phyloP scores from a whole-genome alignment of 1,139 yeast species.

The Suhomyces bribrorum region DNA sequence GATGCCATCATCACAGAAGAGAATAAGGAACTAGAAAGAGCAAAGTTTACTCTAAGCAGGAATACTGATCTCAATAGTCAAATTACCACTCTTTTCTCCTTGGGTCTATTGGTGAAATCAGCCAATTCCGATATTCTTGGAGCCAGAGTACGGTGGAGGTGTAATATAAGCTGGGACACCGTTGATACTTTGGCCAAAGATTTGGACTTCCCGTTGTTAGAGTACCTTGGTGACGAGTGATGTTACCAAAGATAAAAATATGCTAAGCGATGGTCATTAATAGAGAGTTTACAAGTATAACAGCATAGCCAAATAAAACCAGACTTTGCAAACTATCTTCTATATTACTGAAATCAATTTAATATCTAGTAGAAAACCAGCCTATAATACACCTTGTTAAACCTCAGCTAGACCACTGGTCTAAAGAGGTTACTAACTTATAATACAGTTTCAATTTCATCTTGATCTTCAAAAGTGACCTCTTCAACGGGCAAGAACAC shows the following conservation, averaged over 20 bases:
- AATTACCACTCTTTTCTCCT: constrained; percentile 58
- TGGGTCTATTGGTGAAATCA: constrained; percentile 54
- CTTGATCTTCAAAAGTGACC: constrained; percentile 23
- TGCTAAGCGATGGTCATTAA: constrained; percentile 1
- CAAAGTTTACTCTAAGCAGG: constrained; percentile 36
- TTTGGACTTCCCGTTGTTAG: constrained; percentile 54
- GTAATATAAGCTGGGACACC: constrained; percentile 57
- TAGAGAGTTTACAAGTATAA: not conserved
- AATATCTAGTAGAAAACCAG: no score
- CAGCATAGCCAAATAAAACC: no score
- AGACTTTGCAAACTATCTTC: no score
- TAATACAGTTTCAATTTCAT: no score
- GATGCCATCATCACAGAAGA: constrained; percentile 33
- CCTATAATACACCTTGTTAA: no score
- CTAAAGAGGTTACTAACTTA: no score
- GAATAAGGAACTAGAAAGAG: constrained; percentile 33
- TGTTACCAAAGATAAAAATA: constrained; percentile 1
- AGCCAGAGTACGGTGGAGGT: constrained; percentile 64
- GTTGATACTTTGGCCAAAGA: constrained; percentile 53
- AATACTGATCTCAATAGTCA: constrained; percentile 56
- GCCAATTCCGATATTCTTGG: constrained; percentile 58
- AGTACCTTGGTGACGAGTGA: constrained; percentile 31
- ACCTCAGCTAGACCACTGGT: no score
- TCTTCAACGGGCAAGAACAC: constrained; percentile 30
- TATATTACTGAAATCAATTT: no score